Conservation (phyloP, 148 eudicot species). For the Suaeda aralocaspica region DNA sequence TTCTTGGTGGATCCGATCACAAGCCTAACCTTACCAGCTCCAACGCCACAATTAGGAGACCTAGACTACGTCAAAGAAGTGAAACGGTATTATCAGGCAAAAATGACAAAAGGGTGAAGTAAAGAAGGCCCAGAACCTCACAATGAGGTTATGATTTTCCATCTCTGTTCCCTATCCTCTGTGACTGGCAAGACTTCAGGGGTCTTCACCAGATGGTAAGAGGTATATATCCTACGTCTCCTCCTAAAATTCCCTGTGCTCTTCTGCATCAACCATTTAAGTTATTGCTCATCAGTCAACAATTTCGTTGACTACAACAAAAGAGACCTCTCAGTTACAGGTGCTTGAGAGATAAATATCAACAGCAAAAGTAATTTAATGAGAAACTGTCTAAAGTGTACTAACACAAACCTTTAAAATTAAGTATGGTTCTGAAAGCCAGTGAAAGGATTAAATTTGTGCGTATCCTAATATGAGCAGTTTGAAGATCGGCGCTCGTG, state of each 20-base stretch:
- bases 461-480: slow-evolving; percentile 88
- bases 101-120: not conserved
- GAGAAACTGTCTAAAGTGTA: not conserved
- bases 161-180: slow-evolving; percentile 96
- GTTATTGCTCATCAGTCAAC: slow-evolving; percentile 66
- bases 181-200: slow-evolving; percentile 96
- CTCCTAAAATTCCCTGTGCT: slow-evolving; percentile 61
- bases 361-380: too few species aligned
- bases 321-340: slow-evolving; percentile 40
- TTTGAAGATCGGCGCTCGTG: slow-evolving; percentile 91
- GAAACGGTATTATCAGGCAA: not conserved
- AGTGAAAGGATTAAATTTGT: slow-evolving; percentile 86
- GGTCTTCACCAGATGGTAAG: slow-evolving; percentile 95
- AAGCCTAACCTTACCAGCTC: not conserved
- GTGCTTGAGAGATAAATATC: slow-evolving; percentile 12
- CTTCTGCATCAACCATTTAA: slow-evolving; percentile 62
- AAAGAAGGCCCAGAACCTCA: slow-evolving; percentile 52
- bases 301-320: slow-evolving; percentile 67
- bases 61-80: not conserved
- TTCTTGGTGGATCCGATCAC: not conserved
- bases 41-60: not conserved
- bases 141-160: slow-evolving; percentile 96
- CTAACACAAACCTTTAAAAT: slow-evolving; percentile 50
- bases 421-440: slow-evolving; percentile 96
- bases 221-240: slow-evolving; percentile 96